Evolutionary conservation across 768 basidiomycete species (phyloP).

Genomic region (Leccinellum luteum): DNA sequence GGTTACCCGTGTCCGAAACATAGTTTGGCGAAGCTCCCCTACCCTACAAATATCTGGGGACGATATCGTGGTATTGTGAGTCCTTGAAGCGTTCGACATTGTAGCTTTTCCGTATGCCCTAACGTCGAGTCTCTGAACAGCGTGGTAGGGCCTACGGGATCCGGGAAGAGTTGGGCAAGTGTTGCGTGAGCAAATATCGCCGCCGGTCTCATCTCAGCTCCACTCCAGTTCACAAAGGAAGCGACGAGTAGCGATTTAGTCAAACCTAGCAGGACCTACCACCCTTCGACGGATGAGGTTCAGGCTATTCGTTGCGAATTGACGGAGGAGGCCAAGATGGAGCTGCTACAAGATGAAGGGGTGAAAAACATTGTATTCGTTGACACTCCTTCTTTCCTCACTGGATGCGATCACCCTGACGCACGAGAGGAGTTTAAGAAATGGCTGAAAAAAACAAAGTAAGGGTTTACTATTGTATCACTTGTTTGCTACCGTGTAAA

Average conservation of each 20-base stretch:
- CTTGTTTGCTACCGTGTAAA: neutral
- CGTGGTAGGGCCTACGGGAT: slow-evolving; percentile 18
- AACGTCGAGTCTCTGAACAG: neutral
- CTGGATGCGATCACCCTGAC: slow-evolving; percentile 5
- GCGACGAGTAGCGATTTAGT: slow-evolving; percentile 6
- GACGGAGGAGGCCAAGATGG: slow-evolving; percentile 4
- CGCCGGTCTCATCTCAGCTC: neutral
- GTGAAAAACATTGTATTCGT: slow-evolving; percentile 16
- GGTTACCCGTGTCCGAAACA: neutral
- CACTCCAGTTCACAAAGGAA: slow-evolving; percentile 11
- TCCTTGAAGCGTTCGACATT: neutral
- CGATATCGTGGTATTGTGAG: slow-evolving; percentile 23
- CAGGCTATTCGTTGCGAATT: slow-evolving; percentile 15
- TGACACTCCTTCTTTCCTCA: slow-evolving; percentile 23
- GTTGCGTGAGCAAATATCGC: too few species aligned
- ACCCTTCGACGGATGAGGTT: slow-evolving; percentile 7
- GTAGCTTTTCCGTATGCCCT: neutral
- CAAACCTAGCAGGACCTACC: neutral
- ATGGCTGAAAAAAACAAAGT: slow-evolving; percentile 4
- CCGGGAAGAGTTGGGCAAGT: slow-evolving; percentile 23
- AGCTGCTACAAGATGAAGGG: neutral
- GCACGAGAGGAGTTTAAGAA: neutral
- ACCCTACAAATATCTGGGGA: slow-evolving; percentile 4
- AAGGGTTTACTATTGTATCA: neutral
- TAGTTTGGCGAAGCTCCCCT: slow-evolving; percentile 10